Base-by-base conservation (phyloP, 2,329 filamentous ascomycete species). In the Verticillium zaregamsianum region DNA sequence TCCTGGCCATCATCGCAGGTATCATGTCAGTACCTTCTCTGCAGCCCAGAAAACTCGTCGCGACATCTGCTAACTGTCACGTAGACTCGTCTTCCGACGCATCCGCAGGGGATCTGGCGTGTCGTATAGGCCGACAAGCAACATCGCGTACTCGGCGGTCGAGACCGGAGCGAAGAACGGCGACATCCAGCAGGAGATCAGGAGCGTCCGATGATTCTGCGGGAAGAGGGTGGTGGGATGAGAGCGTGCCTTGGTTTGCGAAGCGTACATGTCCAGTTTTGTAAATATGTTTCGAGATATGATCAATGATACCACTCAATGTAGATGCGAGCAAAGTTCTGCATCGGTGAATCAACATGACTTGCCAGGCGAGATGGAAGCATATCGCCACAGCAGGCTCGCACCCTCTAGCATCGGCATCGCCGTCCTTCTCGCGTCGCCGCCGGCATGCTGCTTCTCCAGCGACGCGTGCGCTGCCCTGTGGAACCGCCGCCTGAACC, bases 401-500 rank as follows among this genome's bases (percentile, higher is more conserved):
- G 65, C 62, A 1, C 65, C 66, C 17, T 66, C 61, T 25, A 67
- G 49, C 23, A 52, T 35, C 3, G 66, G 66, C 59, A 67, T 61
- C 5, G 49, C 31, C 5, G 55, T 59, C 8, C n/a, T 7, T 57
- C 58, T 45, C 52, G 58, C 14, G 57, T 32, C 17, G 39, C 55
- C 15, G 39, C 58, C 15, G 59, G 55, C 28, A 57, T 11, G 70
- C 12, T 73, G 74, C 59, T 71, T 71, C 61, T 76, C 76, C 11
- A 76, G 59, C 9, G 68, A 63, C 20, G 69, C 37, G 28, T 71
- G 65, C 7, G 77, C 70, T 1, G 71, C 71, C 55, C 71, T 67
- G 39, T 71, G 68, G 62, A 76, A 77, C 55, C 71, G 62, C 59
- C 68, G 67, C 55, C 72, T 61, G 63, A 78, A 78, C 20, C 74